Conservation (phyloP, 2,329 filamentous ascomycete species). For the Microthyrium microscopicum region DNA sequence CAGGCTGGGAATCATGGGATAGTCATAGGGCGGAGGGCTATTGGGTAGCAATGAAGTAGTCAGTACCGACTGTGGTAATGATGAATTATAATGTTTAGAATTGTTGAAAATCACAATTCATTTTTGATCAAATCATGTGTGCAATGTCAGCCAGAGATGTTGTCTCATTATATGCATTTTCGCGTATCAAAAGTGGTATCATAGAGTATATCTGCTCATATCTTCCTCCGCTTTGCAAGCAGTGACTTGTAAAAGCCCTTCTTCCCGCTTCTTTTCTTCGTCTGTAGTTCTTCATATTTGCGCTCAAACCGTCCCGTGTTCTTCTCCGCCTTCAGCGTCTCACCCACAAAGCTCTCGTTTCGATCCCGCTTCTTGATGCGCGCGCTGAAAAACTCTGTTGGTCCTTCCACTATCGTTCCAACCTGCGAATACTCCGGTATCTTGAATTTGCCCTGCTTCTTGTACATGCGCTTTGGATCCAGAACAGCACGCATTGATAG, state of each 20-base stretch:
- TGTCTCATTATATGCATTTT: no score
- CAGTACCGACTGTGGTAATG: no score
- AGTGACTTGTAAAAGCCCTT: constrained; percentile 78
- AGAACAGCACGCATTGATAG: constrained; percentile 78
- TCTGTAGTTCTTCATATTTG: constrained; percentile 78
- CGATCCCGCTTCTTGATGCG: constrained; percentile 75
- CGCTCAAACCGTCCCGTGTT: constrained; percentile 58
- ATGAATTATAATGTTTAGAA: no score
- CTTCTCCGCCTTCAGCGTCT: constrained; percentile 55
- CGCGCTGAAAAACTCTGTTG: constrained; percentile 71
- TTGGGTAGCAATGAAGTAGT: no score
- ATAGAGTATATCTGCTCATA: no score
- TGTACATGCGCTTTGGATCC: constrained; percentile 80
- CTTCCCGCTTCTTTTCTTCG: constrained; percentile 69
- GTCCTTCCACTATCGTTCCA: constrained; percentile 74
- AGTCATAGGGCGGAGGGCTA: no score
- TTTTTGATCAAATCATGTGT: no score
- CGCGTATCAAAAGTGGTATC: no score
- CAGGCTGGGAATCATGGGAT: no score
- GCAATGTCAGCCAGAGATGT: no score
- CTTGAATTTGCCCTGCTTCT: constrained; percentile 61
- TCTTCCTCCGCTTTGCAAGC: constrained; percentile 37
- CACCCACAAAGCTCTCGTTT: constrained; percentile 73
- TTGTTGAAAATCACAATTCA: no score
- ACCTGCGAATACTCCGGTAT: constrained; percentile 75